Evolutionary conservation across 31 red algal genomes (phyloP), one percentile per base, ranked within the genome.

Genomic region (Porphyra umbilicalis): DNA sequence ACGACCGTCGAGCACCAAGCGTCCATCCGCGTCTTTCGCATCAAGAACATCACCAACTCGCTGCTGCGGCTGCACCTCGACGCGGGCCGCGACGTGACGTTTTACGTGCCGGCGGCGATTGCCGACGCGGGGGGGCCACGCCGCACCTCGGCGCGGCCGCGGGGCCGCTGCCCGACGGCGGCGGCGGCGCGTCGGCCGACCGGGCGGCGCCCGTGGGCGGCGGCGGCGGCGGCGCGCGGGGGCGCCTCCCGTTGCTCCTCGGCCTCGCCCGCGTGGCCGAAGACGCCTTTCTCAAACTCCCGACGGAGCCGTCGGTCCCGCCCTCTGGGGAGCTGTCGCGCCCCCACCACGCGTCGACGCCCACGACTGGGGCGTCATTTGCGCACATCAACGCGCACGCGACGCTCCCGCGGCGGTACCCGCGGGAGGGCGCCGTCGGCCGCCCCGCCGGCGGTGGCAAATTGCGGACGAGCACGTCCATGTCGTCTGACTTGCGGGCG

Each of bases 1-100:
- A 75, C 83, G 14, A 88, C 81, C 35, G 91, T 91, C 29, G 95
- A 85, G 34, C 89, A 90, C 40, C 82, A 97, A 46, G 83, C 91
- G 40, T 68, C 92, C 75, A 77, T 97, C 15, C 88, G 91, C 34
- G 80, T 80, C 1, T 97, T 97, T 79, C 84, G 82, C 33, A 33
- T 97, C 25, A 74, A 80, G 76, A 96, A 96, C 68, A 81, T 92
- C 34, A 90, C 90, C 77, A 76, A 88, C 8, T 30, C 75, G 18
- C 35, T 39, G 76, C 86, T 96, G 30, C 80, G 79, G 33, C 83
- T 96, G 35, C 38, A 76, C 20, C 86, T 96, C 71, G 81, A 82
- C n/a, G 76, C 57, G 75, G 78, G 71, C 30, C 40, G 75, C 74
- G 87, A 85, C 32, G 76, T 90, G 30, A 80, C 77, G 9, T 83